Percentiles rank a stretch among this genome's conserved stretches.
phyloP scores from a whole-genome alignment of 2,329 filamentous ascomycete species.

The Boeremia exigua region DNA sequence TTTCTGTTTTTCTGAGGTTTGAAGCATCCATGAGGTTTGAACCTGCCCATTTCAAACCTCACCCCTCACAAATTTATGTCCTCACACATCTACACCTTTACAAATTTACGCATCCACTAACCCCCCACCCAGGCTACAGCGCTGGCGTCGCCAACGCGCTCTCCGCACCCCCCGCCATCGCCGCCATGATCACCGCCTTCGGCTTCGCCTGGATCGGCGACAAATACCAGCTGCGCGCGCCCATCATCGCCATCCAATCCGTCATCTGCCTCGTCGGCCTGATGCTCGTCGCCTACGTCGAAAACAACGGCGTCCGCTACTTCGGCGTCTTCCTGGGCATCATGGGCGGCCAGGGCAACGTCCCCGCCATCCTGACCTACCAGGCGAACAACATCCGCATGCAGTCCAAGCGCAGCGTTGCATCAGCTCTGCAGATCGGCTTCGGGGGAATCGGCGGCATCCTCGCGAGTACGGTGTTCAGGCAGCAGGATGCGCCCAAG shows the following conservation, averaged over 20 bases:
- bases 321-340: slow-evolving; percentile 37
- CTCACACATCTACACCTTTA: no score
- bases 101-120: not conserved
- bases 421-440: slow-evolving; percentile 30
- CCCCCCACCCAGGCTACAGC: slow-evolving; percentile 11
- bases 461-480: slow-evolving; percentile 29
- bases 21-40: not conserved
- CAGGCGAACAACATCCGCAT: slow-evolving; percentile 35
- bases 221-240: slow-evolving; percentile 32
- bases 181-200: slow-evolving; percentile 33
- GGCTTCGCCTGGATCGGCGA: slow-evolving; percentile 33
- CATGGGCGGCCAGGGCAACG: slow-evolving; percentile 25
- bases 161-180: slow-evolving; percentile 33
- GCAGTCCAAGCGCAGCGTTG: slow-evolving; percentile 30
- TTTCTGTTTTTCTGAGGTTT: not conserved
- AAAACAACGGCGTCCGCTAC: slow-evolving; percentile 32
- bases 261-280: slow-evolving; percentile 31
- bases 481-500: slow-evolving; percentile 27
- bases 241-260: slow-evolving; percentile 30
- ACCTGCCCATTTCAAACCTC: not conserved
- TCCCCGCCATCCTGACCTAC: slow-evolving; percentile 34
- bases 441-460: slow-evolving; percentile 38
- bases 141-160: slow-evolving; percentile 25
- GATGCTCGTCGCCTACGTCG: slow-evolving; percentile 33
- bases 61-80: no score